These are phyloP conservation scores for Pseudisothecium myosuroides DNA, from an alignment of 225 moss, liverwort and hornwort species.

Conservation along the genomic window DNA sequence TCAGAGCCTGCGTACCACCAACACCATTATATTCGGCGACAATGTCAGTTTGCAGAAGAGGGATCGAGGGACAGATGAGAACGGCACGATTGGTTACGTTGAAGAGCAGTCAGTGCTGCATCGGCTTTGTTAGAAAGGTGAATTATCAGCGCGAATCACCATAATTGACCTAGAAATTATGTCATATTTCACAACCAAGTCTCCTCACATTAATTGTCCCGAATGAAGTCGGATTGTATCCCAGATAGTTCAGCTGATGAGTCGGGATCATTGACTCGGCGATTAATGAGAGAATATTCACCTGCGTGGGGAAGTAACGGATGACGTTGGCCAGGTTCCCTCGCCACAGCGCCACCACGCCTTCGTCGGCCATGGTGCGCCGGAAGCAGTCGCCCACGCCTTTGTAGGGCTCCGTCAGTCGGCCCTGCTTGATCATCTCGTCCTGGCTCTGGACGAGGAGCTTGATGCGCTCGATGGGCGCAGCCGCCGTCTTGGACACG, in stretches of 20 bases:
- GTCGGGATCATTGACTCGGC: background rate
- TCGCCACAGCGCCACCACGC: conserved; percentile 54
- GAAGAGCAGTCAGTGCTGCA: background rate
- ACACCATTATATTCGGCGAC: too few species aligned
- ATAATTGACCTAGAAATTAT: background rate
- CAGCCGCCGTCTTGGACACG: conserved; percentile 70
- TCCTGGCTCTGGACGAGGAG: conserved; percentile 74
- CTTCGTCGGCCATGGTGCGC: conserved; percentile 45
- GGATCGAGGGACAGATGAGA: background rate
- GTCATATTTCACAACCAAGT: background rate
- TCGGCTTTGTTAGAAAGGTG: background rate
- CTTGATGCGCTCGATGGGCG: conserved; percentile 78
- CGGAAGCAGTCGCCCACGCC: conserved; percentile 62
- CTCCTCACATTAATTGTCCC: background rate
- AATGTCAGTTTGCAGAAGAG: background rate
- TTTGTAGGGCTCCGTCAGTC: conserved; percentile 40
- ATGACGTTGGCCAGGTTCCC: conserved; percentile 71
- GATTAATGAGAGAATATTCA: background rate
- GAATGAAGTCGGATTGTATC: background rate
- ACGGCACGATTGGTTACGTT: background rate
- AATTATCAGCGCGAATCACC: background rate
- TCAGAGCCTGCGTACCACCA: conserved; percentile 41
- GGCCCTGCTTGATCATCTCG: conserved; percentile 70
- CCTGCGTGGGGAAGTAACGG: conserved; percentile 85
- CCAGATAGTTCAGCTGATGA: background rate